phyloP scores from a whole-genome alignment of 2,329 filamentous ascomycete genomes.

The Pseudopithomyces maydicus region DNA sequence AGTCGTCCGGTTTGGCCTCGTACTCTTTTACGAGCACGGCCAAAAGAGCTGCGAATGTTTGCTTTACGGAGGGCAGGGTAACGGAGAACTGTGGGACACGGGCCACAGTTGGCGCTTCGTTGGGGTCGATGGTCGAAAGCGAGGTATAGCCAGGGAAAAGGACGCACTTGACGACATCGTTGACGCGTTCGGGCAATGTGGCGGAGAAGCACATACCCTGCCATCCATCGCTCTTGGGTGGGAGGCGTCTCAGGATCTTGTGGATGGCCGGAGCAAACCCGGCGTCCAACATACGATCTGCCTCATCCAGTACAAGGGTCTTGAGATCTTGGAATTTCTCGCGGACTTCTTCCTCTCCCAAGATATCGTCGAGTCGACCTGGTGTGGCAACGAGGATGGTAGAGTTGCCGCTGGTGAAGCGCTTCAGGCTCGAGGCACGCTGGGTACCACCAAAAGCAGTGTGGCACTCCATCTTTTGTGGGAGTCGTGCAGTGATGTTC shows the following conservation, averaged over 20 bases:
- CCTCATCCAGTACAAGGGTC: slow-evolving; percentile 52
- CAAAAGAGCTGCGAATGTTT: slow-evolving; percentile 53
- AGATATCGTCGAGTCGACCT: slow-evolving; percentile 54
- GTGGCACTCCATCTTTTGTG: slow-evolving; percentile 48
- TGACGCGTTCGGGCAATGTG: slow-evolving; percentile 51
- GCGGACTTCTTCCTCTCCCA: slow-evolving; percentile 51
- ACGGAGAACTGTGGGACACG: slow-evolving; percentile 56
- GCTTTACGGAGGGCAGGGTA: slow-evolving; percentile 48
- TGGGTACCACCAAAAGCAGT: slow-evolving; percentile 51
- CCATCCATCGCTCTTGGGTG: slow-evolving; percentile 55
- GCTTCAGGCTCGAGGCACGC: slow-evolving; percentile 36
- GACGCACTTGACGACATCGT: slow-evolving; percentile 52
- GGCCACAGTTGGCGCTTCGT: slow-evolving; percentile 54
- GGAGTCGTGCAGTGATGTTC: slow-evolving; percentile 49
- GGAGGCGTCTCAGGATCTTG: slow-evolving; percentile 57
- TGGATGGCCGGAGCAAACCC: slow-evolving; percentile 60
- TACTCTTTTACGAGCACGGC: slow-evolving; percentile 53
- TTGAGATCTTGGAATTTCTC: slow-evolving; percentile 52
- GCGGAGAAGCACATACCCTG: slow-evolving; percentile 58
- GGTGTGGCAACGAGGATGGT: slow-evolving; percentile 55
- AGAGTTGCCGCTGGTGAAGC: slow-evolving; percentile 43
- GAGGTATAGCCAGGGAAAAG: slow-evolving; percentile 49
- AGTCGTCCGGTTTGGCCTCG: slow-evolving; percentile 42
- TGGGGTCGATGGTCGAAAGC: slow-evolving; percentile 51
- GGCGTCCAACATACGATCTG: slow-evolving; percentile 55